Conservation (phyloP, 2,329 filamentous ascomycete genomes). For the Clonostachys solani region DNA sequence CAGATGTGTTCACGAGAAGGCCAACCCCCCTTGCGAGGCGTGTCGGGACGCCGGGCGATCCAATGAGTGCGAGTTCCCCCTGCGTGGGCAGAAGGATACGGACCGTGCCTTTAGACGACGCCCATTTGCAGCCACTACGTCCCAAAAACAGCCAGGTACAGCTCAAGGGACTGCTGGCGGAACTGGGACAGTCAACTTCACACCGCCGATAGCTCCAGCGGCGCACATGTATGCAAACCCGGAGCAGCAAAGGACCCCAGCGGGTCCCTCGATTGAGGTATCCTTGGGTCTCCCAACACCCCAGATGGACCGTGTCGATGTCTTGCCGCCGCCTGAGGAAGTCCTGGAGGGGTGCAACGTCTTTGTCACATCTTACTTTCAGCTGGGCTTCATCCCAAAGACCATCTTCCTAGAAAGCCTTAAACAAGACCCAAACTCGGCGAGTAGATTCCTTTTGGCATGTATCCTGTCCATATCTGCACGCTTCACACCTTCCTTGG, state of each 20-base stretch:
- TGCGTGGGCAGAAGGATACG: constrained; percentile 10
- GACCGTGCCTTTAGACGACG: constrained; percentile 12
- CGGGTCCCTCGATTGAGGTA: too few relatives aligned
- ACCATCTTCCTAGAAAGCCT: constrained; percentile 19
- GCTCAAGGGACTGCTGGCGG: not conserved
- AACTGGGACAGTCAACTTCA: not conserved
- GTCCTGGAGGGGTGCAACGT: constrained; percentile 18
- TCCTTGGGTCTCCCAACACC: too few relatives aligned
- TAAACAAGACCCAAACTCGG: constrained; percentile 6
- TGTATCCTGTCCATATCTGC: constrained; percentile 22
- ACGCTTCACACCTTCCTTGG: constrained; percentile 18
- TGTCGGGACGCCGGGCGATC: constrained; percentile 7
- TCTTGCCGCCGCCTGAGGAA: constrained; percentile 13
- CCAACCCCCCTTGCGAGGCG: constrained; percentile 10
- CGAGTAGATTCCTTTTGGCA: constrained; percentile 19
- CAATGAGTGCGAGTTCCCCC: constrained; percentile 11
- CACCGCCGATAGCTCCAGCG: too few relatives aligned
- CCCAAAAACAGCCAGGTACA: not conserved
- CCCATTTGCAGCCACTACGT: not conserved
- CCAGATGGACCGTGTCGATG: not conserved
- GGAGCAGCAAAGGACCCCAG: too few relatives aligned
- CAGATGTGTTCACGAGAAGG: constrained; percentile 11
- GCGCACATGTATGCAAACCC: too few relatives aligned
- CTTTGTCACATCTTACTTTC: constrained; percentile 20
- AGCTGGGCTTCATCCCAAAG: constrained; percentile 25